Percentiles rank a stretch among this genome's conserved stretches.
Conservation (phyloP, 2,329 filamentous ascomycete species). For the Penicillium polonicum region DNA sequence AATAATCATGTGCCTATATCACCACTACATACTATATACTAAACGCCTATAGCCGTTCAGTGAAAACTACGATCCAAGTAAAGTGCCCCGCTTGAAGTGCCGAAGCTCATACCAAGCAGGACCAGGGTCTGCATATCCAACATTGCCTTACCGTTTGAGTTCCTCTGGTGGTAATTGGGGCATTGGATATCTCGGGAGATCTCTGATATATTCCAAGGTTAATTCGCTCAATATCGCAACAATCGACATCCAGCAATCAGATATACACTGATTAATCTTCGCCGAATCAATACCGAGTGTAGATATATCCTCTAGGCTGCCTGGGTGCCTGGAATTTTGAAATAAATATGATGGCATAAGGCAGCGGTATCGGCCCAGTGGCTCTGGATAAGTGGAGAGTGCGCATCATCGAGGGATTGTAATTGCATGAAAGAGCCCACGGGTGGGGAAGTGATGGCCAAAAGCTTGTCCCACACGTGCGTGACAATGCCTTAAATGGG, state of each 20-base stretch:
- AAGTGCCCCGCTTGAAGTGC: neutral
- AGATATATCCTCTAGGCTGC: neutral
- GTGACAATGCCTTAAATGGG: neutral
- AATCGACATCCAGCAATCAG: neutral
- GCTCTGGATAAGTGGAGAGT: constrained; percentile 15
- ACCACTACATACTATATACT: neutral
- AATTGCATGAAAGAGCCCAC: constrained; percentile 5
- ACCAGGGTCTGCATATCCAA: neutral
- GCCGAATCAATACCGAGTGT: neutral
- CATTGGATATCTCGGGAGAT: neutral
- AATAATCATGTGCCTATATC: neutral
- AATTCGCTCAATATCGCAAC: neutral
- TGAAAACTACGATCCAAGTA: neutral
- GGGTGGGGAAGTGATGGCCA: constrained; percentile 14
- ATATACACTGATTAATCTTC: neutral
- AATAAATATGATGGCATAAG: constrained; percentile 10
- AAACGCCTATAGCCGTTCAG: neutral
- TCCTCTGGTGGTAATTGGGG: neutral
- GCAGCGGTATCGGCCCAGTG: constrained; percentile 21
- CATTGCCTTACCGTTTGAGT: neutral
- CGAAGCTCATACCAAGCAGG: neutral
- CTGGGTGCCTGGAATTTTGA: too few relatives aligned
- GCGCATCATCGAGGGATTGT: constrained; percentile 12
- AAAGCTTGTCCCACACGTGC: constrained; percentile 12
- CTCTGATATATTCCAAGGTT: neutral